Evolutionary conservation across 2,329 filamentous ascomycete genomes (phyloP).

Genomic region (Diplodia corticola): DNA sequence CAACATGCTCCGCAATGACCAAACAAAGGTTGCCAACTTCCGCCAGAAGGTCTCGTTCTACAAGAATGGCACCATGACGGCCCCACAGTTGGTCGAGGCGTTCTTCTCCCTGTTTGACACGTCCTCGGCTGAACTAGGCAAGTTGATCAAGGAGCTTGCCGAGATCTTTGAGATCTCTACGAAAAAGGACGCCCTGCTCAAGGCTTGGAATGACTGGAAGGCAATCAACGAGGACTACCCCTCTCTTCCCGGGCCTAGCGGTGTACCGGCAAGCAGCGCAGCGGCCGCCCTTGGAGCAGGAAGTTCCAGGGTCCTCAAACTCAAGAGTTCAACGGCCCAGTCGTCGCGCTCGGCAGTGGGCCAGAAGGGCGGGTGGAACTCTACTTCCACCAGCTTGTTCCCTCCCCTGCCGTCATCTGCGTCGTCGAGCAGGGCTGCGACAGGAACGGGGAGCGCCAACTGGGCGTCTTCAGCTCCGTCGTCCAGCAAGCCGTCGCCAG

Average conservation of each 20-base stretch:
- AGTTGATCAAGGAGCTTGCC: conserved; percentile 84
- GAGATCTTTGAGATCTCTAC: conserved; percentile 84
- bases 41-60: conserved; percentile 77
- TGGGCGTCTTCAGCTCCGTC: conserved; percentile 30
- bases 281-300: conserved; percentile 47
- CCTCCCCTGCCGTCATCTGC: conserved; percentile 33
- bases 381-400: conserved; percentile 32
- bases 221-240: conserved; percentile 96
- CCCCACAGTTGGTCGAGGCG: conserved; percentile 76
- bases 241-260: conserved; percentile 71
- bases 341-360: conserved; percentile 63
- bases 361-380: conserved; percentile 59
- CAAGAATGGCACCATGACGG: conserved; percentile 66
- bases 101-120: conserved; percentile 88
- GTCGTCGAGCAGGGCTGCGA: conserved; percentile 12
- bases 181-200: conserved; percentile 72
- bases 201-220: conserved; percentile 93
- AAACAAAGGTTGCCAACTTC: conserved; percentile 73
- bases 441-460: conserved; percentile 34
- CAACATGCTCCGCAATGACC: conserved; percentile 76
- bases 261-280: conserved; percentile 60
- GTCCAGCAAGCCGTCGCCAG: conserved; percentile 40
- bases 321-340: conserved; percentile 69
- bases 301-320: conserved; percentile 63
- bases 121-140: conserved; percentile 77